Percentiles rank a stretch among this genome's conserved stretches.
Conservation (phyloP, 768 basidiomycete genomes). For the Tephrocybe sp. region DNA sequence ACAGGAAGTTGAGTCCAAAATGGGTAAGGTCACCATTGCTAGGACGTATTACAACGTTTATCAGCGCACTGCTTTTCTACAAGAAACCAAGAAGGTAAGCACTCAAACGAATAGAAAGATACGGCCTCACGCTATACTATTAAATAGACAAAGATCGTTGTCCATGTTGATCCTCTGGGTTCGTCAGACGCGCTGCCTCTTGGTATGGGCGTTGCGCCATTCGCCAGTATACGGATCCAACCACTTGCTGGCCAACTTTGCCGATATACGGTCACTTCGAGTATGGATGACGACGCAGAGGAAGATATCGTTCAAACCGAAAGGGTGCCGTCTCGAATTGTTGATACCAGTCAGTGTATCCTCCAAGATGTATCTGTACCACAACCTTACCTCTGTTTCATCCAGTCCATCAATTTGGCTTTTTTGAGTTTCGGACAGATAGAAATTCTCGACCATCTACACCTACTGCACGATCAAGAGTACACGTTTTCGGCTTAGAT, state of each 20-base stretch:
- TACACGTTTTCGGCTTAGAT: constrained; percentile 87
- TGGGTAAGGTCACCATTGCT: constrained; percentile 61
- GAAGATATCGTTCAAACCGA: constrained; percentile 82
- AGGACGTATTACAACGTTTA: constrained; percentile 91
- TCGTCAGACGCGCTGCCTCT: constrained; percentile 77
- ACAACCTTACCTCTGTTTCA: constrained; percentile 7
- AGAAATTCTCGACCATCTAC: constrained; percentile 77
- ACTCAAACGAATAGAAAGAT: neutral
- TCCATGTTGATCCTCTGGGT: constrained; percentile 80
- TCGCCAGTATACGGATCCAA: constrained; percentile 78
- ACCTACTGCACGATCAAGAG: constrained; percentile 76
- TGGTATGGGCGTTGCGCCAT: constrained; percentile 65
- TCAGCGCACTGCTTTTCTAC: constrained; percentile 74
- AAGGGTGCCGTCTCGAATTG: constrained; percentile 69
- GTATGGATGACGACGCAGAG: constrained; percentile 68
- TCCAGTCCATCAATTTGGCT: constrained; percentile 81
- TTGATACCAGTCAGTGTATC: constrained; percentile 70
- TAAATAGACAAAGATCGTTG: constrained; percentile 77
- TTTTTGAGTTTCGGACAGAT: constrained; percentile 85
- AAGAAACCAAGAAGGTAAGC: constrained; percentile 75
- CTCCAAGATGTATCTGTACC: neutral
- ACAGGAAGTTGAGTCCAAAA: constrained; percentile 68
- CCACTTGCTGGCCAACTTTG: constrained; percentile 82
- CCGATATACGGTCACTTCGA: constrained; percentile 74
- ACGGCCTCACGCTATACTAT: constrained; percentile 2